A percentile compares a stretch with the other conserved stretches of the same genome.
Conservation (phyloP, 1,284 basidiomycete genomes). For the Puccinia novopanici region DNA sequence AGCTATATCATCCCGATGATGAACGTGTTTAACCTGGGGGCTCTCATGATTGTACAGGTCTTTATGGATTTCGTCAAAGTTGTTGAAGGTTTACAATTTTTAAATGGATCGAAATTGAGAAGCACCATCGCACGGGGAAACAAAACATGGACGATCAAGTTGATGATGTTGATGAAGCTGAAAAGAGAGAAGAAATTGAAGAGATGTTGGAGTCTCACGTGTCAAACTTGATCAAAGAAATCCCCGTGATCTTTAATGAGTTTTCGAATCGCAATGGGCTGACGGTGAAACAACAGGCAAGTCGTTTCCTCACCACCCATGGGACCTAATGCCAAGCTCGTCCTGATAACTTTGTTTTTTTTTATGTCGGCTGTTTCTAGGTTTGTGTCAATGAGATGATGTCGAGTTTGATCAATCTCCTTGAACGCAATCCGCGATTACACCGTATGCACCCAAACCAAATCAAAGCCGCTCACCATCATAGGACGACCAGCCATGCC, state of each 20-base stretch:
- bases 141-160: slow-evolving; percentile 12
- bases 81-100: slow-evolving; percentile 39
- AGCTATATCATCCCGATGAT: background rate
- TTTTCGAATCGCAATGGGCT: slow-evolving; percentile 17
- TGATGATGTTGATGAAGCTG: background rate
- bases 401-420: slow-evolving; percentile 36
- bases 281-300: slow-evolving; percentile 45
- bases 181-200: slow-evolving; percentile 16
- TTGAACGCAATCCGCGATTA: background rate
- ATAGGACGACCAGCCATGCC: background rate
- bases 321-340: background rate
- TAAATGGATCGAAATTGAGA: background rate
- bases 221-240: slow-evolving; percentile 45
- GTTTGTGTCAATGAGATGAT: slow-evolving; percentile 51
- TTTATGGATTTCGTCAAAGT: slow-evolving; percentile 44
- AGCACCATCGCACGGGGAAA: background rate
- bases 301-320: background rate
- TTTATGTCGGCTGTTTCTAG: background rate
- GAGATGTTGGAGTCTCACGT: slow-evolving; percentile 27
- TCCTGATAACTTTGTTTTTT: background rate
- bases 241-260: slow-evolving; percentile 34
- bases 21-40: background rate
- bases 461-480: background rate
- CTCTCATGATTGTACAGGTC: slow-evolving; percentile 12
- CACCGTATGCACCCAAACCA: background rate